Evolutionary conservation across 768 basidiomycete species (phyloP), one percentile per base, ranked within the genome.

Genomic region (Sporobolomyces roseus): DNA sequence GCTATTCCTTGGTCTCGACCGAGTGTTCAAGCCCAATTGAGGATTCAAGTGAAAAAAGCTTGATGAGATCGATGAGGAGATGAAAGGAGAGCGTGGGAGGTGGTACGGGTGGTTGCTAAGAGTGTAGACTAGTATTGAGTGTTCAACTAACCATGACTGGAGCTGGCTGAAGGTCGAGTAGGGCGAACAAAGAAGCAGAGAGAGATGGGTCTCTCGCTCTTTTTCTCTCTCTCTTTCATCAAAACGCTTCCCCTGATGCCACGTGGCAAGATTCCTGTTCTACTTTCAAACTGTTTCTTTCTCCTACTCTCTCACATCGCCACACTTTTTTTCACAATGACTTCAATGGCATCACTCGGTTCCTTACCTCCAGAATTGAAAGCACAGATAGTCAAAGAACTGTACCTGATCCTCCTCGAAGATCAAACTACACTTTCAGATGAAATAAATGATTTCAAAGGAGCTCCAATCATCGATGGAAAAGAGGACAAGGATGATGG

Each of bases 321-420:
- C 38, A 41, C 38, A n/a, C n/a, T n/a, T n/a, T n/a, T n/a, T n/a
- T n/a, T n/a, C n/a, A n/a, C 32, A 16, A 27, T n/a, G 5, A 33
- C 53, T 9, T n/a, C 17, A 25, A 58, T 66, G 56, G 52, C 65
- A 1, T 54, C 30, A 17, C 59, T 61, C 51, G n/a, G 23, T 25
- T 35, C 35, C 17, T 50, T 69, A n/a, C 68, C 68, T 14, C 63
- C 68, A 13, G 68, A 69, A 55, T 58, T 69, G 41, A 69, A 69
- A 38, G 35, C 38, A 2, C 68, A 61, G 29, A 69, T 69, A 56
- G 68, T 69, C 4, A 9, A 19, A 13, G 53, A 64, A 21, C 62
- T 63, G 9, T 35, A 23, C 38, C 33, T 43, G 16, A 51, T 32
- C n/a, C 32, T 58, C 30, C 49, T 38, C 56, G 50, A 23, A 27